phyloP scores from a whole-genome alignment of 257 asterid species.

The Craterostigma plantagineum region DNA sequence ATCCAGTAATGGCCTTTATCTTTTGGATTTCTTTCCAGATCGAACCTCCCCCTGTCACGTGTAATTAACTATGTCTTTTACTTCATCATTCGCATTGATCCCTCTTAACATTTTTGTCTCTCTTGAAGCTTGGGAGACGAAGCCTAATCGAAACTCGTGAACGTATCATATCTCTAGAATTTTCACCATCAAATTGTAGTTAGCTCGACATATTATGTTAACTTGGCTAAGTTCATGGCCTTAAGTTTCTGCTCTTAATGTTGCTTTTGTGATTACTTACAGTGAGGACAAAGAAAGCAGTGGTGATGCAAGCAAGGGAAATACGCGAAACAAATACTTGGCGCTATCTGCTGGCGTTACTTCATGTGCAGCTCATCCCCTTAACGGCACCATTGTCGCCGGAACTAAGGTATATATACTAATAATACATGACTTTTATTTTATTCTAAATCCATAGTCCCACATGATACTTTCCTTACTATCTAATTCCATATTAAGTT shows the following conservation, averaged over 20 bases:
- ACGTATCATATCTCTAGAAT: neutral
- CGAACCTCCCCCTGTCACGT: conserved; percentile 62
- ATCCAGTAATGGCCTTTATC: conserved; percentile 52
- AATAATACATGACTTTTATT: too few species aligned
- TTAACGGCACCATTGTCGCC: conserved; percentile 55
- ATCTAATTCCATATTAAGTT: too few species aligned
- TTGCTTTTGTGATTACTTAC: conserved; percentile 13
- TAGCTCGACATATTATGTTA: neutral
- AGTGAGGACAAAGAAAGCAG: conserved; percentile 35
- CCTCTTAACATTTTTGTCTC: neutral
- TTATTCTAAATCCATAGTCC: too few species aligned
- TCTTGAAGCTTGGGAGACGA: neutral
- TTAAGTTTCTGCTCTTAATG: neutral
- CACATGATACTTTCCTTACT: conserved; percentile 2
- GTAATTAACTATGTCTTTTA: conserved; percentile 14
- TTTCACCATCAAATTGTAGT: neutral
- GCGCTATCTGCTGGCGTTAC: conserved; percentile 50
- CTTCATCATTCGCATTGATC: conserved; percentile 3
- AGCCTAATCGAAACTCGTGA: neutral
- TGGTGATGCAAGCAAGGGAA: conserved; percentile 14
- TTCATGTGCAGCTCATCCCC: conserved; percentile 69
- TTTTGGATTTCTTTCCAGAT: conserved; percentile 83
- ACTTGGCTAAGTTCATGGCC: neutral
- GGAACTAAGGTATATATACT: conserved; percentile 95
- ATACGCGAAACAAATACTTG: conserved; percentile 30